Evolutionary conservation across 208 protist genomes (phyloP), one percentile per base, ranked within the genome.

Genomic region (Trypanosoma avium): DNA sequence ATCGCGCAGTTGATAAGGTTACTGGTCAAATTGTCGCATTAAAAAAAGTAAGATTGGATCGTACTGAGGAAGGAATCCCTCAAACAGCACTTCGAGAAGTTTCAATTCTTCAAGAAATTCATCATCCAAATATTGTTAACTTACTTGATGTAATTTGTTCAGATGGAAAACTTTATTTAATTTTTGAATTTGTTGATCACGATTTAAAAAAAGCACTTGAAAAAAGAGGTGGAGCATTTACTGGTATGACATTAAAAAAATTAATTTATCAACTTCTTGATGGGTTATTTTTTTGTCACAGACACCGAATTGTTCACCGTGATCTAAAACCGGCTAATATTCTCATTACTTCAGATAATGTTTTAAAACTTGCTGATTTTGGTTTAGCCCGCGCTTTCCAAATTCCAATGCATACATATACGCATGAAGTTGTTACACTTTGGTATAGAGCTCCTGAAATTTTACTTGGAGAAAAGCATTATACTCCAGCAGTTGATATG

Each of bases 391-490:
- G 97, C 12, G 93, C 95, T 10, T 99, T 99, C 76, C 97, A 98
- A 79, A 94, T 99, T 24, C 98, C 98, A 36, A 90, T 99, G 57
- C 95, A 98, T 70, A 98, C 95, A 22, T 99, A 99, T 77, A 99
- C 98, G 1, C 98, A 99, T 77, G 98, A 99, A 75, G 98, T 99
- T 27, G 98, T 99, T 13, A 99, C 99, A 13, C 88, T 99, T 29
- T 99, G 99, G 99, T 99, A 99, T 79, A 82, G 99, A 49, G 98
- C 99, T 0, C 99, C 99, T 24, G 99, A 99, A 77, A 98, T 99
- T 49, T 88, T 99, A 8, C 86, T 99, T 21, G 99, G 99, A 7
- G 95, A 96, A 56, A 97, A 95, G 61, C 95, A 99, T 65, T 99
- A 99, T 86, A 97, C 95, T 0, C 98, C 98, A 2, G 92, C 98